phyloP scores from a whole-genome alignment of 345 rosid species.

The Acer campestre region DNA sequence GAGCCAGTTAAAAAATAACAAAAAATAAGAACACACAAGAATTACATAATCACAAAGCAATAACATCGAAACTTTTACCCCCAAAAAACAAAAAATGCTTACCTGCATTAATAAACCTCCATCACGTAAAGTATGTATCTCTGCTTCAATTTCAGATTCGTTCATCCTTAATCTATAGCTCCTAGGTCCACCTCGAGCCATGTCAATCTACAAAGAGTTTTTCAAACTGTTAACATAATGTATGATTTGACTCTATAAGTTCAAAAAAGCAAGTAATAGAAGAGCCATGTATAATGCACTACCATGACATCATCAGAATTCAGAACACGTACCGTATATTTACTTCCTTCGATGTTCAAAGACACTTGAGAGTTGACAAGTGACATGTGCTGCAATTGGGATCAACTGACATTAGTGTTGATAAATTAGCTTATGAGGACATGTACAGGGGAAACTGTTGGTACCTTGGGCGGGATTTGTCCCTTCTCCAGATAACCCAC shows the following conservation, averaged over 20 bases:
- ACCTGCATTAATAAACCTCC: conserved; percentile 99
- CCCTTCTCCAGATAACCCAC: conserved; percentile 99
- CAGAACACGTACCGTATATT: conserved; percentile 67
- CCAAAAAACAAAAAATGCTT: conserved; percentile 31
- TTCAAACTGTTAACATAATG: conserved; percentile 20
- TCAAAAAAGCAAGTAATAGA: conserved; percentile 2
- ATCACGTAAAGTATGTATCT: conserved; percentile 97
- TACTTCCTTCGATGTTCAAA: conserved; percentile 98
- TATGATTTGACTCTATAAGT: conserved; percentile 10
- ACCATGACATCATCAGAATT: conserved; percentile 17
- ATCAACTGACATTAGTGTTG: conserved; percentile 19
- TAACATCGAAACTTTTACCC: conserved; percentile 1
- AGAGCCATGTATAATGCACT: background rate
- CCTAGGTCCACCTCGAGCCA: conserved; percentile 94
- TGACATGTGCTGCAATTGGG: conserved; percentile 83
- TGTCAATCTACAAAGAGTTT: conserved; percentile 65
- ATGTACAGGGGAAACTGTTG: conserved; percentile 3
- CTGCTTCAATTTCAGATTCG: conserved; percentile 87
- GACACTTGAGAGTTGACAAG: conserved; percentile 96
- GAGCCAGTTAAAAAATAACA: background rate
- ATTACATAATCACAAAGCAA: conserved; percentile 21
- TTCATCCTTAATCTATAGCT: conserved; percentile 91
- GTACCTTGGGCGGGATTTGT: conserved; percentile 99
- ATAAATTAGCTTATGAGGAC: conserved; percentile 16
- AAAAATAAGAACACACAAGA: background rate